Evolutionary conservation across 129 eudicot genomes (phyloP), one percentile per base, ranked within the genome.

Genomic region (Ambrosia trifida): DNA sequence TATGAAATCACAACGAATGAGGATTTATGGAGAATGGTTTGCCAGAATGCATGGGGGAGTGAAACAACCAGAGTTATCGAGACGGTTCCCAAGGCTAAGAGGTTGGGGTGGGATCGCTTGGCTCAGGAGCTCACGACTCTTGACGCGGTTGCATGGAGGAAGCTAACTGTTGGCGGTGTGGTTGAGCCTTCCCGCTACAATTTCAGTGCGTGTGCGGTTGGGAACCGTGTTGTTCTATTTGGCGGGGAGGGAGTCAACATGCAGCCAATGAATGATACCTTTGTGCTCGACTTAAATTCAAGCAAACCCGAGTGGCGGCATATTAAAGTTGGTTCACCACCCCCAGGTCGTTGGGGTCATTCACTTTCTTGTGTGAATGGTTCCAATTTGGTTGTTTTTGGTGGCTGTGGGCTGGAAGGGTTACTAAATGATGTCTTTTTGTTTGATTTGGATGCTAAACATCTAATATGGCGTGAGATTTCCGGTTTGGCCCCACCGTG

Each of bases 281-380:
- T 91, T 47, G 97, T 91, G 2, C 68, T 91, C 68, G 96, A 91
- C 56, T 68, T 91, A 28, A 86, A 84, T 54, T 85, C 94, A 20
- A 86, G 75, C 47, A 84, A 83, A 32, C 97, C 97, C 0, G 91
- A 91, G 69, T 91, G 97, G 97, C 85, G 78, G 64, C 87, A 86
- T 70, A 84, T 91, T 36, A 84, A 86, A 74, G 97, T 88, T 57
- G 80, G 89, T 28, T 91, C 90, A 14, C 93, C 97, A 2, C 97
- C 97, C 32, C 97, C 97, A 2, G 97, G 97, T 14, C 93, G 96
- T 3, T 91, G 97, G 97, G 97, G 97, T 32, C 97, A 91, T 63
- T 88, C 97, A 5, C 90, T 91, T 32, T 91, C 97, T 2, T 89
- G 96, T 50, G 80, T 89, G 66, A 89, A 89, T 51, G 96, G 84